Conservation (phyloP, 2,329 filamentous ascomycete species). For the Ascochyta lentis region DNA sequence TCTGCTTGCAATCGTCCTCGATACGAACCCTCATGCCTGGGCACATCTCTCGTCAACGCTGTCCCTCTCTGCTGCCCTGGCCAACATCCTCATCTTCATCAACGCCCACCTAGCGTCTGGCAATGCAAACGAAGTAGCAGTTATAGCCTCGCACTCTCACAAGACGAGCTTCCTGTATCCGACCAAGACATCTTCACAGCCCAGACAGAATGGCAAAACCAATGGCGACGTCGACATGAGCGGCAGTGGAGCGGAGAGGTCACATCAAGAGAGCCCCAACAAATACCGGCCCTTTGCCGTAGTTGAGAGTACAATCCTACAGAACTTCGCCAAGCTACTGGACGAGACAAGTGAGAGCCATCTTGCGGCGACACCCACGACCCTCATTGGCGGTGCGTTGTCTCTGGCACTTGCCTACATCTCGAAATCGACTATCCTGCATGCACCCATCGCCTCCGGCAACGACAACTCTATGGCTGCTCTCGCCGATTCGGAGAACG, state of each 20-base stretch:
- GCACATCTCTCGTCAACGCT: constrained; percentile 75
- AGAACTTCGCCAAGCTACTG: constrained; percentile 77
- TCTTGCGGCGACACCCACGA: constrained; percentile 74
- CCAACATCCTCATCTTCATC: constrained; percentile 92
- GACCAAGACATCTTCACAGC: constrained; percentile 45
- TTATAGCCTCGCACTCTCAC: constrained; percentile 88
- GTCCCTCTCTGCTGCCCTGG: constrained; percentile 81
- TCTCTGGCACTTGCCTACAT: constrained; percentile 90
- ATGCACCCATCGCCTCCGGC: constrained; percentile 46
- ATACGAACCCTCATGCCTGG: constrained; percentile 97
- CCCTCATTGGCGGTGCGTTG: constrained; percentile 88
- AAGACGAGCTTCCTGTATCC: constrained; percentile 92
- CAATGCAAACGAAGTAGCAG: constrained; percentile 89
- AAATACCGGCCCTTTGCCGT: constrained; percentile 93
- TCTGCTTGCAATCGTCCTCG: constrained; percentile 87
- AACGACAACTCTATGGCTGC: constrained; percentile 56
- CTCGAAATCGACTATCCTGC: constrained; percentile 74
- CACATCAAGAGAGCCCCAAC: constrained; percentile 65
- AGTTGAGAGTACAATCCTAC: constrained; percentile 80
- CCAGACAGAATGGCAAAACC: constrained; percentile 23
- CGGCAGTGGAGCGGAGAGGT: constrained; percentile 29
- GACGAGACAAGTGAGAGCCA: constrained; percentile 67
- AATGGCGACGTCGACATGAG: constrained; percentile 39
- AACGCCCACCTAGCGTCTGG: constrained; percentile 96
- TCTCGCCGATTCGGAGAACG: constrained; percentile 48